Conservation (phyloP, 176 grass and related monocot species). For the Oryza meyeriana region DNA sequence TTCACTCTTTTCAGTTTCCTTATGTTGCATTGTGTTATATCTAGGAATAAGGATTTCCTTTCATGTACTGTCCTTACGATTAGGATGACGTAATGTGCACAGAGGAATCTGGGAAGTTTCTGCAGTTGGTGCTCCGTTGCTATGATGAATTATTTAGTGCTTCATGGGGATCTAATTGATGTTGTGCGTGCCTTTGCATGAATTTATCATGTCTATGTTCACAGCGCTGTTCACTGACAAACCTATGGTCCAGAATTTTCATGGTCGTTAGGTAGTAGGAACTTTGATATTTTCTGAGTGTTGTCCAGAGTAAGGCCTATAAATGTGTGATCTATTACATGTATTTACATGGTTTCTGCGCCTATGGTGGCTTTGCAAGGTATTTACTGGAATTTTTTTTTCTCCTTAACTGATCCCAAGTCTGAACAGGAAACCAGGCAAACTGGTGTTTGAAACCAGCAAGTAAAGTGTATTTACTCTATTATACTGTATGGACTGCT, state of each 20-base stretch:
- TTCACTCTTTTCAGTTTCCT: not conserved
- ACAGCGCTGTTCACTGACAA: not conserved
- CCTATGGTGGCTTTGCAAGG: not conserved
- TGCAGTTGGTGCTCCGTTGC: not conserved
- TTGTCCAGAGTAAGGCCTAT: not conserved
- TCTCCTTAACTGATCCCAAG: too few relatives aligned
- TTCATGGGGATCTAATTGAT: not conserved
- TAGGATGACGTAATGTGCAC: not conserved
- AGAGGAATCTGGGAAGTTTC: not conserved
- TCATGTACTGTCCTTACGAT: not conserved
- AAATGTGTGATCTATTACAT: not conserved
- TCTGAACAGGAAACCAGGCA: not conserved
- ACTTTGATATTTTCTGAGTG: not conserved
- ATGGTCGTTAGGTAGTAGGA: not conserved
- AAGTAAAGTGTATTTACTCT: not conserved
- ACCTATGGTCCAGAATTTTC: not conserved
- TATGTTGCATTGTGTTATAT: not conserved
- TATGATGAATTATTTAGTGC: not conserved
- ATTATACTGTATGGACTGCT: not conserved
- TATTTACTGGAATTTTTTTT: too few relatives aligned
- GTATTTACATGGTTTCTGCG: not conserved
- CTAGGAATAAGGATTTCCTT: not conserved
- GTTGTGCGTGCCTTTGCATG: not conserved
- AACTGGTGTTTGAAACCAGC: not conserved
- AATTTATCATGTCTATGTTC: not conserved